Percentiles rank a stretch among this genome's conserved stretches.
Conservation (phyloP, 2,329 filamentous ascomycete species). For the Sarocladiaceae sp. region DNA sequence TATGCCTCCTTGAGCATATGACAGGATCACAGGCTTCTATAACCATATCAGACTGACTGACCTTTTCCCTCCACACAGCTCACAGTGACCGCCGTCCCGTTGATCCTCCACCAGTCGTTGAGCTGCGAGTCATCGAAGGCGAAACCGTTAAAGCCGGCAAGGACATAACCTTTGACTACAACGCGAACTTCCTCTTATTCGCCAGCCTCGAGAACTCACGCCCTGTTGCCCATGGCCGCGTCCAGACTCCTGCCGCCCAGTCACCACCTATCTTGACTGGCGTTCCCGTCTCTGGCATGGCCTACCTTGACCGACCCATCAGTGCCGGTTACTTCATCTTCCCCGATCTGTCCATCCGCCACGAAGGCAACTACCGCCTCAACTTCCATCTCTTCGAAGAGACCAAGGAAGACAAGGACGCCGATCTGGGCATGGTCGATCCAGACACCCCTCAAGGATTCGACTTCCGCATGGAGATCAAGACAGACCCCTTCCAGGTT, state of each 20-base stretch:
- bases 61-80: slow-evolving; percentile 20
- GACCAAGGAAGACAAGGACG: slow-evolving; percentile 77
- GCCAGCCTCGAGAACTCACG: slow-evolving; percentile 85
- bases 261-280: slow-evolving; percentile 84
- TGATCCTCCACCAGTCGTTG: slow-evolving; percentile 89
- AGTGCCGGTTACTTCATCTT: slow-evolving; percentile 93
- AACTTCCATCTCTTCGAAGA: slow-evolving; percentile 93
- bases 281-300: slow-evolving; percentile 91
- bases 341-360: slow-evolving; percentile 89
- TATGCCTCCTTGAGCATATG: background rate
- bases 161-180: slow-evolving; percentile 84
- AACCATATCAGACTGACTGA: too few relatives aligned
- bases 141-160: slow-evolving; percentile 48
- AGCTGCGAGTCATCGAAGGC: slow-evolving; percentile 79
- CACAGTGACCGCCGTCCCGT: slow-evolving; percentile 76
- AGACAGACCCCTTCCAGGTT: slow-evolving; percentile 75
- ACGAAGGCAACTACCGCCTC: slow-evolving; percentile 88
- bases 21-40: background rate
- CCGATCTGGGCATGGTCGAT: slow-evolving; percentile 49
- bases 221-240: slow-evolving; percentile 73
- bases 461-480: slow-evolving; percentile 79
- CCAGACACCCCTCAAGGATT: slow-evolving; percentile 49
- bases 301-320: slow-evolving; percentile 81
- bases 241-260: slow-evolving; percentile 58
- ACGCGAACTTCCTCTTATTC: slow-evolving; percentile 96